These are phyloP conservation scores for Colletotrichum lentis DNA, from an alignment of 2,329 filamentous ascomycete species.

Conservation along the genomic window DNA sequence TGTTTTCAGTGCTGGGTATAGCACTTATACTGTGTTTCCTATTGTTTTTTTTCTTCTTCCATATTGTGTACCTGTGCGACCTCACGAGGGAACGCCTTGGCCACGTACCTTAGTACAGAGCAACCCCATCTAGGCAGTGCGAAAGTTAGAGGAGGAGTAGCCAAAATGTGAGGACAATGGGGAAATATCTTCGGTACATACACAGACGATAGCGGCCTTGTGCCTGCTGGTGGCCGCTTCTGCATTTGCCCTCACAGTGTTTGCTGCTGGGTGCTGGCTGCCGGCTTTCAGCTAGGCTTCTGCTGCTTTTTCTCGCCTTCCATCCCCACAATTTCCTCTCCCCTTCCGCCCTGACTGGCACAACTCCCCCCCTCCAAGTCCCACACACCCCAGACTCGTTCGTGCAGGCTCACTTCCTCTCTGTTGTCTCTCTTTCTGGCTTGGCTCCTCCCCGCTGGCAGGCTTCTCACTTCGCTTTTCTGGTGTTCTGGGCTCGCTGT, in stretches of 20 bases:
- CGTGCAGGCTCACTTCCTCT: conserved; percentile 5
- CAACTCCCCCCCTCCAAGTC: conserved; percentile 31
- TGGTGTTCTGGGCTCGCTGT: conserved; percentile 7
- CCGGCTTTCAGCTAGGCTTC: not conserved
- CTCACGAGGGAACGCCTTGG: too few relatives aligned
- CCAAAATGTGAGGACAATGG: not conserved
- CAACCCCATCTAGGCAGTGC: not conserved
- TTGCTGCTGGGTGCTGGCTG: not conserved
- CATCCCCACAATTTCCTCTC: conserved; percentile 41
- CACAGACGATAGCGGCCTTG: too few relatives aligned
- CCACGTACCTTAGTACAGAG: too few relatives aligned
- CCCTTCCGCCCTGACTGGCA: conserved; percentile 34
- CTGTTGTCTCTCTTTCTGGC: conserved; percentile 7
- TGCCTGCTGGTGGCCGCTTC: conserved; percentile 30
- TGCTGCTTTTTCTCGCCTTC: conserved; percentile 42
- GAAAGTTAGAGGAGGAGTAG: not conserved
- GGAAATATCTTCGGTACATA: too few relatives aligned
- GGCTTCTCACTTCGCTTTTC: not conserved
- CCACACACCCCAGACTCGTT: conserved; percentile 19
- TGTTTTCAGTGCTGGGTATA: too few relatives aligned
- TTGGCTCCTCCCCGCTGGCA: not conserved
- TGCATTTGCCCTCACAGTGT: not conserved
- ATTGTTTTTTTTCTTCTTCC: too few relatives aligned
- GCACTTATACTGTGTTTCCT: too few relatives aligned
- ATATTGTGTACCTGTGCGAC: too few relatives aligned